Conservation (phyloP, 2,329 filamentous ascomycete genomes). For the Paraconiothyrium sp. region DNA sequence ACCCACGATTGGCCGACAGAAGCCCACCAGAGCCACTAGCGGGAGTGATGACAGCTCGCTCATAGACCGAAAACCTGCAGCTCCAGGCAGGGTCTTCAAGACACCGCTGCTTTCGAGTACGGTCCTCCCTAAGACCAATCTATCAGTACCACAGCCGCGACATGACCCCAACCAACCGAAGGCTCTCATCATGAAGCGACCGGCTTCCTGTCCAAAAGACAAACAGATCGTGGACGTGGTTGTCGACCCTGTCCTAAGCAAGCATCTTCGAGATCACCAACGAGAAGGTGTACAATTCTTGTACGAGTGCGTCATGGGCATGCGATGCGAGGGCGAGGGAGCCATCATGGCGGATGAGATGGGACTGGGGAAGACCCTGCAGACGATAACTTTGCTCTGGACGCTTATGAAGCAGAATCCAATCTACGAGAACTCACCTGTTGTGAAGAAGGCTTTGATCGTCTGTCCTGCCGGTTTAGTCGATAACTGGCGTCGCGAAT, state of each 20-base stretch:
- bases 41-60: constrained; percentile 44
- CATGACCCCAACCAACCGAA: constrained; percentile 69
- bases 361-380: constrained; percentile 77
- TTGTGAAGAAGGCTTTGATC: constrained; percentile 75
- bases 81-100: constrained; percentile 65
- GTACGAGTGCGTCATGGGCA: constrained; percentile 80
- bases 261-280: constrained; percentile 73
- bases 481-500: constrained; percentile 77
- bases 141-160: constrained; percentile 65
- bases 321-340: constrained; percentile 72
- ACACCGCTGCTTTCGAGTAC: constrained; percentile 67
- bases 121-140: constrained; percentile 57
- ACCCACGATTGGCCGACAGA: constrained; percentile 25
- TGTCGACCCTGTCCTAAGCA: constrained; percentile 71
- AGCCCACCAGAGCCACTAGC: constrained; percentile 36
- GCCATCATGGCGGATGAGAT: constrained; percentile 80
- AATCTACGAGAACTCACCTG: constrained; percentile 65
- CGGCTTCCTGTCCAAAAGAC: constrained; percentile 63
- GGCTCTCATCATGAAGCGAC: constrained; percentile 74
- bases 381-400: constrained; percentile 77
- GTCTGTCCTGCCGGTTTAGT: constrained; percentile 78
- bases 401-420: constrained; percentile 78
- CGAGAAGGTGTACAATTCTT: constrained; percentile 74
- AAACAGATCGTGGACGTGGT: constrained; percentile 77
- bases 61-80: constrained; percentile 47